Conservation (phyloP, 1,139 yeast species). For the Yamadazyma songkhlaensis region DNA sequence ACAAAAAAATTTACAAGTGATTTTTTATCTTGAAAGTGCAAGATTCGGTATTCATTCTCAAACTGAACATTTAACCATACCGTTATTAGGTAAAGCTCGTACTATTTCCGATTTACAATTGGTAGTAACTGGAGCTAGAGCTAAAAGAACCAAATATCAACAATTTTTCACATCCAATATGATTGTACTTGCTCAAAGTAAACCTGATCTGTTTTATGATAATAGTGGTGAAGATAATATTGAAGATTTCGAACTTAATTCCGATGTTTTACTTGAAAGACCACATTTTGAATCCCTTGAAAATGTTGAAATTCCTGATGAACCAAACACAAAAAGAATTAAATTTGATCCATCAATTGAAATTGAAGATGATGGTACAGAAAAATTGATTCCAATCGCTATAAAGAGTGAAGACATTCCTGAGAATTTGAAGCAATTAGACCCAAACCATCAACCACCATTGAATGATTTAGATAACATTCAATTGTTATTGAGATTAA, state of each 20-base stretch:
- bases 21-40: conserved; percentile 65
- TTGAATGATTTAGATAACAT: conserved; percentile 69
- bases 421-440: conserved; percentile 48
- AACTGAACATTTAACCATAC: conserved; percentile 55
- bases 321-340: conserved; percentile 35
- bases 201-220: conserved; percentile 17
- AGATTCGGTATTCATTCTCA: conserved; percentile 59
- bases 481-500: conserved; percentile 67
- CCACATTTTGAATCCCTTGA: conserved; percentile 66
- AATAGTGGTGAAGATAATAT: conserved; percentile 25
- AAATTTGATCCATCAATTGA: conserved; percentile 32
- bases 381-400: conserved; percentile 57
- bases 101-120: conserved; percentile 59
- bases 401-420: conserved; percentile 64
- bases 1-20: conserved; percentile 38
- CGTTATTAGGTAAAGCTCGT: conserved; percentile 51
- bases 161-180: conserved; percentile 66
- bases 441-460: conserved; percentile 81
- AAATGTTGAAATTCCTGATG: conserved; percentile 38
- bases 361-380: conserved; percentile 22
- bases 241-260: conserved; percentile 61
- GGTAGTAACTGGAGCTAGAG: conserved; percentile 82
- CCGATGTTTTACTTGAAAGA: conserved; percentile 76
- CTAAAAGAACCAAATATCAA: conserved; percentile 85
- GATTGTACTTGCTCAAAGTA: conserved; percentile 72